Percentiles rank a stretch among this genome's conserved stretches.
Evolutionary conservation across 306 rosid genomes (phyloP).

Genomic region (Prunus salicina): DNA sequence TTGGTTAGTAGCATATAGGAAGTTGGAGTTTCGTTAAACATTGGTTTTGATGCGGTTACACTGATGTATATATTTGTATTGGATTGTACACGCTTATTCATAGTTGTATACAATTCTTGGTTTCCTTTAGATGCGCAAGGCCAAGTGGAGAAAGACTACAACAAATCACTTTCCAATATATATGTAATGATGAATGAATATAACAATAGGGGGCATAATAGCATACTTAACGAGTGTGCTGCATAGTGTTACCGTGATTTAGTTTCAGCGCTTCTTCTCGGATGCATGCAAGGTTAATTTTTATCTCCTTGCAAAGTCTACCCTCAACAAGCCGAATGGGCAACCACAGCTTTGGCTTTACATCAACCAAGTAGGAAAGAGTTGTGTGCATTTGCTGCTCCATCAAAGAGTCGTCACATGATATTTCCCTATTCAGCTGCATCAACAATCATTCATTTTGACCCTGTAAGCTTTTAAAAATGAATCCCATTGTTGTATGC

Average conservation of each 20-base stretch:
- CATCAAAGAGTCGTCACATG: not conserved
- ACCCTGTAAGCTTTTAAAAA: not conserved
- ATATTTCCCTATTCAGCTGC: conserved; percentile 29
- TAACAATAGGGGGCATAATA: not conserved
- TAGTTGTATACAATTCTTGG: no score
- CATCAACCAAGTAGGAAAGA: conserved; percentile 69
- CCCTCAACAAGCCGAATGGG: conserved; percentile 77
- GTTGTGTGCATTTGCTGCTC: conserved; percentile 31
- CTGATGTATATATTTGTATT: no score
- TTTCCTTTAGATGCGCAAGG: no score
- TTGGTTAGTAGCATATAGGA: no score
- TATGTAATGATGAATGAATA: not conserved
- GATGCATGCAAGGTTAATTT: conserved; percentile 58
- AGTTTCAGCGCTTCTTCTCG: conserved; percentile 58
- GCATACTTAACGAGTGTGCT: not conserved
- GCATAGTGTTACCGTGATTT: conserved; percentile 11
- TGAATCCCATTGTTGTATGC: no score
- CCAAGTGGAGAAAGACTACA: not conserved
- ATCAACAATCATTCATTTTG: not conserved
- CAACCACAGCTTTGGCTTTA: conserved; percentile 81
- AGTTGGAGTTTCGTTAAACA: no score
- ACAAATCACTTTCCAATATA: not conserved
- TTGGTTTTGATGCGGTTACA: no score
- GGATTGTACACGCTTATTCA: no score
- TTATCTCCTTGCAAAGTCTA: conserved; percentile 73